Evolutionary conservation across 306 rosid genomes (phyloP).

Genomic region (Cucurbita maxima): DNA sequence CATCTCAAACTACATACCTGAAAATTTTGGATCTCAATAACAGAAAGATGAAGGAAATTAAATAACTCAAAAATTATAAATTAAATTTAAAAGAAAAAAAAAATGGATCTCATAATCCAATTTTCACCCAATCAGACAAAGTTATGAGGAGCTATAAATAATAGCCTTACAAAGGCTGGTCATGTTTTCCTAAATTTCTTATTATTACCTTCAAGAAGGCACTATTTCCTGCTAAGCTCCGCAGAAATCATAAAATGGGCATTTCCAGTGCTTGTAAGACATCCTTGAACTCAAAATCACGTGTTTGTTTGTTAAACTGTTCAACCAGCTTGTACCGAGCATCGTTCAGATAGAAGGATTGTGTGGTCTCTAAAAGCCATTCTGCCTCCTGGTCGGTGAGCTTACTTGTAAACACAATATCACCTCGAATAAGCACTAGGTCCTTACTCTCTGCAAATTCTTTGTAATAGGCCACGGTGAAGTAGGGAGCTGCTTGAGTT

Average conservation of each 20-base stretch:
- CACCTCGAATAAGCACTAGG: constrained; percentile 72
- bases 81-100: not conserved
- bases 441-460: constrained; percentile 88
- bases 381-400: constrained; percentile 62
- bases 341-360: constrained; percentile 74
- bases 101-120: not conserved
- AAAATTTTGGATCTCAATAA: not conserved
- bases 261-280: constrained; percentile 65
- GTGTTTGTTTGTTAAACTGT: constrained; percentile 68
- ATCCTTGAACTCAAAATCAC: constrained; percentile 86
- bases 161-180: not conserved
- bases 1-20: not conserved
- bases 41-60: not conserved
- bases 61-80: not conserved
- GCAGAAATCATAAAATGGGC: constrained; percentile 38
- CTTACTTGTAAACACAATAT: constrained; percentile 70
- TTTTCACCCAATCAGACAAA: not conserved
- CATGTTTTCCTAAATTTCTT: not conserved
- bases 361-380: constrained; percentile 72
- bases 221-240: not conserved
- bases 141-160: not conserved
- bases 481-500: constrained; percentile 84
- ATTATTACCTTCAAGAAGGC: not conserved
- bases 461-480: constrained; percentile 46
- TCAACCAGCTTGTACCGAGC: constrained; percentile 63